Base-by-base conservation (phyloP, 208 protist genomes). In the Trypanosoma mega region DNA sequence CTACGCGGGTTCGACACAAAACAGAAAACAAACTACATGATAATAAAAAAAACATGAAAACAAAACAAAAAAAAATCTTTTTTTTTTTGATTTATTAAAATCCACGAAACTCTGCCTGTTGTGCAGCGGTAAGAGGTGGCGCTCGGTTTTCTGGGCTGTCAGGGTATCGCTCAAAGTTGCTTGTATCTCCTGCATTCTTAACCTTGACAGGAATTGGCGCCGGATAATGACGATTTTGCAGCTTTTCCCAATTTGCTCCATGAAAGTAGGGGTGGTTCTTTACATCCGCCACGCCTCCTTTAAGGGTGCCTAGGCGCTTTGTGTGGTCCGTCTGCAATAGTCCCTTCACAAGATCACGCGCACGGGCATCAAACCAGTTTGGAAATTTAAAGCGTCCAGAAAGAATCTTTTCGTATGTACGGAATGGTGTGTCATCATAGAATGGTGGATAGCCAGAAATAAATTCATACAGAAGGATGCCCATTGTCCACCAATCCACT, bases 401-500 rank as follows among this genome's bases (percentile, higher is more conserved):
- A n/a, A 95, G 82, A 57, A 95, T 95, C 68, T 89, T 90, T 71
- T 95, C 85, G 74, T 92, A 95, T 36, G 92, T 92, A 12, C 79
- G 80, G 67, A 92, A 84, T 44, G 86, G 80, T 27, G 93, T 96
- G 65, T 95, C 86, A 53, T 92, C 78, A 76, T 90, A 97, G 74
- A 97, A 98, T 23, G 95, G 94, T 43, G 94, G 80, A 49, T 93
- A 86, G 44, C 93, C 96, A 7, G 91, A 74, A 47, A 98, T 82
- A 78, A 98, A 97, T 84, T 98, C 96, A 67, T 97, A 99, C 36
- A 98, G 66, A 33, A 99, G 61, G 41, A 98, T 90, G 41, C 97
- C 97, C 68, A 97, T 93, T 46, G 85, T 87, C 97, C 97, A 99
- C 96, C 95, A 98, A 78, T 99, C 97, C 26, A 98, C 94, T 27